Evolutionary conservation across 1,139 yeast species (phyloP).

Genomic region (Pichia terricola): DNA sequence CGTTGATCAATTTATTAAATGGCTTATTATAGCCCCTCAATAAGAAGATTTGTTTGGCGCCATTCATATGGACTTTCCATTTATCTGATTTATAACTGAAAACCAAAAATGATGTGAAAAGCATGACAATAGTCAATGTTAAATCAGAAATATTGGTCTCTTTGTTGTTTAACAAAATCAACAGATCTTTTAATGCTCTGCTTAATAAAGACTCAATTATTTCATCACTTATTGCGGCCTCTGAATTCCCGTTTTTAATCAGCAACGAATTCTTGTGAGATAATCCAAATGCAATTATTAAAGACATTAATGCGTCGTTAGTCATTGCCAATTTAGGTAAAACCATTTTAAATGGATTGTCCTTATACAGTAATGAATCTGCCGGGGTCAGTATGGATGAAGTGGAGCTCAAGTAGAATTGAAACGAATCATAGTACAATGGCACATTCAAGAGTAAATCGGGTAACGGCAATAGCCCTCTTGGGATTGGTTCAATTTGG

Average conservation of each 20-base stretch:
- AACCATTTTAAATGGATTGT: constrained; percentile 56
- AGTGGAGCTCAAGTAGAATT: constrained; percentile 55
- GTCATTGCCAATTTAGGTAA: constrained; percentile 65
- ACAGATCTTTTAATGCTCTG: constrained; percentile 48
- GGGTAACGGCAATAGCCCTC: constrained; percentile 46
- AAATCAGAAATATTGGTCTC: constrained; percentile 50
- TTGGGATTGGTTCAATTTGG: constrained; percentile 31
- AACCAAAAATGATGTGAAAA: constrained; percentile 58
- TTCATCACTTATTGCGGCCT: constrained; percentile 28
- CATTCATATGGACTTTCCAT: constrained; percentile 59
- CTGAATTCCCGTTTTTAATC: constrained; percentile 17
- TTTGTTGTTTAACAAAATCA: constrained; percentile 42
- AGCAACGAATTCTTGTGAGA: constrained; percentile 34
- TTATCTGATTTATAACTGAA: constrained; percentile 38
- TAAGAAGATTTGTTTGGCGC: constrained; percentile 58
- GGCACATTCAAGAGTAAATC: constrained; percentile 50
- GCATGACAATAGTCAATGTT: constrained; percentile 55
- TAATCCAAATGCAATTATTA: constrained; percentile 62
- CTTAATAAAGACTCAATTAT: constrained; percentile 43
- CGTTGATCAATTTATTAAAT: constrained; percentile 23
- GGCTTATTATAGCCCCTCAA: constrained; percentile 40
- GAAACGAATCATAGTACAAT: constrained; percentile 48
- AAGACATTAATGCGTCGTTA: constrained; percentile 47
- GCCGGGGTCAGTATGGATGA: constrained; percentile 62
- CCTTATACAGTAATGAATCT: constrained; percentile 45